phyloP scores from a whole-genome alignment of 371 early-diverging fungal genomes.

The Rhizopus sp. region DNA sequence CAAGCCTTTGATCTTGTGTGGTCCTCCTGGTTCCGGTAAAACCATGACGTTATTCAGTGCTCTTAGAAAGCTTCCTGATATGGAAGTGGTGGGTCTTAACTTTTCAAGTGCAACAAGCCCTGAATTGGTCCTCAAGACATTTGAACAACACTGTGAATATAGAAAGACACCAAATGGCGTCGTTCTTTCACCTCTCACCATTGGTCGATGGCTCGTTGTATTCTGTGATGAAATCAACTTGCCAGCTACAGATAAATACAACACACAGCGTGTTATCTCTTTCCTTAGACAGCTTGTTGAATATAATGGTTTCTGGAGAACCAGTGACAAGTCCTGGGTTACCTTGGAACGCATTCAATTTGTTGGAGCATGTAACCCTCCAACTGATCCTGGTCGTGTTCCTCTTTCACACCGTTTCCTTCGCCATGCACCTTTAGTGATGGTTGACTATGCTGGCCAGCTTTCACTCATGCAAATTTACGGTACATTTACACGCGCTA shows the following conservation, averaged over 20 bases:
- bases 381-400: conserved; percentile 98
- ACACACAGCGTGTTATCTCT: conserved; percentile 96
- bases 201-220: conserved; percentile 95
- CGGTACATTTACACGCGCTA: conserved; percentile 89
- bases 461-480: conserved; percentile 95
- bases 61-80: conserved; percentile 91
- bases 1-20: conserved; percentile 94
- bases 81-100: conserved; percentile 97
- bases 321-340: conserved; percentile 92
- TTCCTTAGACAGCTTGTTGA: conserved; percentile 96
- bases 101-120: conserved; percentile 98
- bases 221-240: conserved; percentile 99
- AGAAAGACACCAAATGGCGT: conserved; percentile 94
- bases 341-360: conserved; percentile 95
- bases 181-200: conserved; percentile 80
- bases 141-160: conserved; percentile 98
- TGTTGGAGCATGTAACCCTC: conserved; percentile 99
- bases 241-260: conserved; percentile 95
- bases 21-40: conserved; percentile 99
- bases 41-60: conserved; percentile 98
- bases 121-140: conserved; percentile 92
- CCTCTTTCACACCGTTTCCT: conserved; percentile 95
- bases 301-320: conserved; percentile 96
- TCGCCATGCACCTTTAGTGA: conserved; percentile 94
- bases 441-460: conserved; percentile 98